Base-by-base conservation (phyloP, 2,329 filamentous ascomycete species). In the Monosporascus sp. region DNA sequence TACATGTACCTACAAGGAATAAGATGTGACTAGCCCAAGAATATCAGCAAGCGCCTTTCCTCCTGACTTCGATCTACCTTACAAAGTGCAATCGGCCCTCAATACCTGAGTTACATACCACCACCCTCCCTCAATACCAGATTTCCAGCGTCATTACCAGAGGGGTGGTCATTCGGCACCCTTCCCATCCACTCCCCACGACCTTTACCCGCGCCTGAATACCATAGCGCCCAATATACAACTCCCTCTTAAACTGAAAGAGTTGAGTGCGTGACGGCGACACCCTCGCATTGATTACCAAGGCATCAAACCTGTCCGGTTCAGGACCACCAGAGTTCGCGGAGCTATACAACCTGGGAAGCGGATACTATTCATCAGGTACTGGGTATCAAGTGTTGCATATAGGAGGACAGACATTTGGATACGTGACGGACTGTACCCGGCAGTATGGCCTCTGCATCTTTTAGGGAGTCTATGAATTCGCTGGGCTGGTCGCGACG, bases 391-490 rank as follows among this genome's bases (percentile, higher is more conserved):
- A 43, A 18, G 14, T 20, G 18, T 24, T 43, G 40, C 22, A n/a
- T 22, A 46, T 28, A 26, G 43, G 43, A 28, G 20, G 15, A 46
- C 17, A 17, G 15, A 46, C 17, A 17, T n/a, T 15, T 17, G 14
- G 6, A 22, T 46, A 28, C 22, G 24, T 31, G 24, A 31, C 24
- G 15, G 22, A 17, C 43, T 15, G n/a, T 31, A 31, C 9, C 43
- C 43, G 24, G 15, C 55, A 71, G 56, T 58, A 96, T 96, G 92
- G 88, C 92, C 57, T 93, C 91, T 61, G 79, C 85, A 62, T 89
- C 90, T 47, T 97, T 99, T 72, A 85, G 92, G 69, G 91, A 97
- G 73, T 95, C 90, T 22, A 91, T 97, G 79, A 95, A 90, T 78
- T 94, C 91, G 55, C 75, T 97, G 65, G 94, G 94, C 57, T 97